phyloP scores from a whole-genome alignment of 768 basidiomycete species.

The Phanerodontia chrysosporium region DNA sequence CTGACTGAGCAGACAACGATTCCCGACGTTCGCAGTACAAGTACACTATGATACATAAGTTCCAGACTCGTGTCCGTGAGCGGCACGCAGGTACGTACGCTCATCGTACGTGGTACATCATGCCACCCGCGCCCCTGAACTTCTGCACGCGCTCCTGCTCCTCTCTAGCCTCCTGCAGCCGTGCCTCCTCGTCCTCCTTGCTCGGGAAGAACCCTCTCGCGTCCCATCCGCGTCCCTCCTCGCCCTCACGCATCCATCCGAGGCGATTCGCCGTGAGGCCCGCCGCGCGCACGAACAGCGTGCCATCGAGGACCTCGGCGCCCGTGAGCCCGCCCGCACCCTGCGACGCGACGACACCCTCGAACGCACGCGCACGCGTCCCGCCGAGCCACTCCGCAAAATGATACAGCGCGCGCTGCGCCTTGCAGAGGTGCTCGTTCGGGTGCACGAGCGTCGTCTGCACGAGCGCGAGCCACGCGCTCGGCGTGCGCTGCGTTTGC shows the following conservation, averaged over 20 bases:
- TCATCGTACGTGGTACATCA: not conserved
- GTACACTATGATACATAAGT: too few relatives aligned
- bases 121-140: not conserved
- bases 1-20: too few relatives aligned
- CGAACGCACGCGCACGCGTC: slow-evolving; percentile 30
- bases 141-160: not conserved
- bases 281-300: slow-evolving; percentile 56
- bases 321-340: slow-evolving; percentile 42
- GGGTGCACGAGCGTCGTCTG: slow-evolving; percentile 51
- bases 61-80: too few relatives aligned
- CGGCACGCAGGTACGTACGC: too few relatives aligned
- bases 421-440: slow-evolving; percentile 52
- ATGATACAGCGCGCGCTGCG: slow-evolving; percentile 47
- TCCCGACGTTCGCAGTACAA: too few relatives aligned
- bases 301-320: slow-evolving; percentile 53
- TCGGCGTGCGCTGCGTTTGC: slow-evolving; percentile 27
- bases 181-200: not conserved
- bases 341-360: too few relatives aligned
- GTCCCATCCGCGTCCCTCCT: slow-evolving; percentile 7
- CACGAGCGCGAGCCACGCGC: slow-evolving; percentile 58
- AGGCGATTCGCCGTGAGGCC: slow-evolving; percentile 42
- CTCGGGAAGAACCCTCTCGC: slow-evolving; percentile 6
- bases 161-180: not conserved
- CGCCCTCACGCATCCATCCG: slow-evolving; percentile 14
- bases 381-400: slow-evolving; percentile 41